Base-by-base conservation (phyloP, 2,329 filamentous ascomycete species). In the Aspergillus alliaceus region DNA sequence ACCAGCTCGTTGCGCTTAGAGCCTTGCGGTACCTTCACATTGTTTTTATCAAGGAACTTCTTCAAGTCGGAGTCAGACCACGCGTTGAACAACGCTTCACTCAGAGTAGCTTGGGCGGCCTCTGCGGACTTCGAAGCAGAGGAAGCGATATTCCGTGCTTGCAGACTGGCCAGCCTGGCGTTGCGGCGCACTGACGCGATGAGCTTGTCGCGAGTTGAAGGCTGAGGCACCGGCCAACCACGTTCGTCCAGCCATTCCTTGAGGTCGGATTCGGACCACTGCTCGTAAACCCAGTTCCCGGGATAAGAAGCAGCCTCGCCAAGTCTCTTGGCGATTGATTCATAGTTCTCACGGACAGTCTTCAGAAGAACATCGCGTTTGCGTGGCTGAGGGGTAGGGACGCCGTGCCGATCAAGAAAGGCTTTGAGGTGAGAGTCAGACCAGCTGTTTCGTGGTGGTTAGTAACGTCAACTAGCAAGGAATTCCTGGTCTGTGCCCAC, bases 51-150 rank as follows among this genome's bases (percentile, higher is more conserved):
- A 54, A 87, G 87, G 80, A 95, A 98, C 61, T 91, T 88, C 83
- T 98, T 98, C 72, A 99, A 83, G 74, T 96, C 81, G 68, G 84
- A 88, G 70, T 97, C 93, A 69, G 89, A 88, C 95, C 95, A 99
- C 4, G 90, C 87, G 66, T 96, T 88, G 69, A 98, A 89, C 53
- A 97, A 81, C 67, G 88, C 87, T 67, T 98, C 91, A 61, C 88
- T 91, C 40, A 98, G 78, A 48, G 86, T 89, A 51, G 88, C 80
- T 65, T 92, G 89, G 1, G 90, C 88, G 37, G 85, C 81, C 50
- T 88, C 85, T 12, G 88, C 87, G 42, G 85, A 88, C 34, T 86
- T 82, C 9, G 84, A 83, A 39, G 86, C 85, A 24, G 83, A 83
- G 7, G 84, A 80, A 42, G 84, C 76, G 65, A 86, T 79, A 14